Evolutionary conservation across 768 basidiomycete species (phyloP).

Genomic region (Rossbeevera mucosa): DNA sequence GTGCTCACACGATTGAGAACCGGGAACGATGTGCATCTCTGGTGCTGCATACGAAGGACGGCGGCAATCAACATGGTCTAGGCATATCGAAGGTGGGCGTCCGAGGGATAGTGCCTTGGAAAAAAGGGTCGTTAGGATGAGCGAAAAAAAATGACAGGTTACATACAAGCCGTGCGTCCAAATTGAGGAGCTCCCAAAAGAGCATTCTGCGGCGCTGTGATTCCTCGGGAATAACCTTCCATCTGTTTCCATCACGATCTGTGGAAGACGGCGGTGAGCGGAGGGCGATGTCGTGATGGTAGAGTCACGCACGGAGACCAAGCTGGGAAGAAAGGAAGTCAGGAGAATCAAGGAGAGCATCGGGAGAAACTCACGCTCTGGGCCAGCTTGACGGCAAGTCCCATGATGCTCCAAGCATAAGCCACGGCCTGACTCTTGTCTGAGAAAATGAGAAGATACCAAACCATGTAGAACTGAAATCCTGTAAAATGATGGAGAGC

Average conservation of each 20-base stretch:
- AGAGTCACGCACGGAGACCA: constrained; percentile 53
- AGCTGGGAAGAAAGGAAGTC: constrained; percentile 38
- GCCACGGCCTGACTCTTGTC: constrained; percentile 69
- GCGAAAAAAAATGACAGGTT: constrained; percentile 16
- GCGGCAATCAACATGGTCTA: constrained; percentile 61
- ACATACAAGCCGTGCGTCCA: constrained; percentile 65
- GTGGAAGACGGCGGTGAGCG: constrained; percentile 25
- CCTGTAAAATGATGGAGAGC: constrained; percentile 30
- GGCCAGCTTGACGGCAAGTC: constrained; percentile 66
- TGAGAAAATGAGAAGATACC: constrained; percentile 70
- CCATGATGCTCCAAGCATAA: constrained; percentile 75
- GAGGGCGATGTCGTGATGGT: constrained; percentile 4
- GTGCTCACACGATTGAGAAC: constrained; percentile 28
- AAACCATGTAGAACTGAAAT: constrained; percentile 65
- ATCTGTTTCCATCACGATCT: constrained; percentile 66
- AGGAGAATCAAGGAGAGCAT: constrained; percentile 1
- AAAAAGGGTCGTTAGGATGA: constrained; percentile 5
- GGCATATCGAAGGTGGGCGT: constrained; percentile 63
- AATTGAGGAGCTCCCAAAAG: constrained; percentile 70
- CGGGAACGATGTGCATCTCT: constrained; percentile 28
- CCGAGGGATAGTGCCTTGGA: constrained; percentile 63
- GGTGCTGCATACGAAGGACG: constrained; percentile 33
- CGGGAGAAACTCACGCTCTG: constrained; percentile 53
- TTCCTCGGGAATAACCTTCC: constrained; percentile 68
- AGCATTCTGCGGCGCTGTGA: constrained; percentile 63